A percentile compares a stretch with the other conserved stretches of the same genome.
These are phyloP conservation scores for Clonostachys rosea DNA, from an alignment of 2,329 filamentous ascomycete species.

Conservation along the genomic window DNA sequence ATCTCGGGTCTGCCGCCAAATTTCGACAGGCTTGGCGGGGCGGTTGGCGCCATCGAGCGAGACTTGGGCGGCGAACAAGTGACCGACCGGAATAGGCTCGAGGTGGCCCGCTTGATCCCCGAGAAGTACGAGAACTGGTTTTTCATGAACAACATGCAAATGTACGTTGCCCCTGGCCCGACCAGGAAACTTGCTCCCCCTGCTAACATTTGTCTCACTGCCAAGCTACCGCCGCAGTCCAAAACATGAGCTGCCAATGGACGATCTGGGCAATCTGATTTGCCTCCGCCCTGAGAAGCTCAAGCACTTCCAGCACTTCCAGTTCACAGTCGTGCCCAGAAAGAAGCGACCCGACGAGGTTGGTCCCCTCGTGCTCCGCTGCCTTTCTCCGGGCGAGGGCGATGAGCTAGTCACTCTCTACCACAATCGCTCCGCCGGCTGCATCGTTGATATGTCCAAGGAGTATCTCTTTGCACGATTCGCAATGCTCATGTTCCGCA, in stretches of 20 bases:
- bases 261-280: constrained; percentile 1
- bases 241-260: background rate
- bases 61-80: too few relatives aligned
- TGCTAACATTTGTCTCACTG: background rate
- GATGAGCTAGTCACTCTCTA: background rate
- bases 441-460: background rate
- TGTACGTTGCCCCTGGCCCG: background rate
- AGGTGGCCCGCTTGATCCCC: background rate
- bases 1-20: background rate
- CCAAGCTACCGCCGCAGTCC: background rate
- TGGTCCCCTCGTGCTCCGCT: background rate
- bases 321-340: background rate
- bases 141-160: background rate
- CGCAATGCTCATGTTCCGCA: constrained; percentile 1
- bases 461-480: constrained; percentile 1
- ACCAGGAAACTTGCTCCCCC: background rate
- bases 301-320: constrained; percentile 1
- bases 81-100: background rate
- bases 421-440: background rate
- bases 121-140: background rate
- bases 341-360: background rate
- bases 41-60: too few relatives aligned
- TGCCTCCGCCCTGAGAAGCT: background rate
- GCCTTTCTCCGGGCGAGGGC: background rate
- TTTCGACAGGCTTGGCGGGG: too few relatives aligned